These are phyloP conservation scores for Soucietia sequanensis DNA, from an alignment of 805 yeast genomes.

Conservation along the genomic window DNA sequence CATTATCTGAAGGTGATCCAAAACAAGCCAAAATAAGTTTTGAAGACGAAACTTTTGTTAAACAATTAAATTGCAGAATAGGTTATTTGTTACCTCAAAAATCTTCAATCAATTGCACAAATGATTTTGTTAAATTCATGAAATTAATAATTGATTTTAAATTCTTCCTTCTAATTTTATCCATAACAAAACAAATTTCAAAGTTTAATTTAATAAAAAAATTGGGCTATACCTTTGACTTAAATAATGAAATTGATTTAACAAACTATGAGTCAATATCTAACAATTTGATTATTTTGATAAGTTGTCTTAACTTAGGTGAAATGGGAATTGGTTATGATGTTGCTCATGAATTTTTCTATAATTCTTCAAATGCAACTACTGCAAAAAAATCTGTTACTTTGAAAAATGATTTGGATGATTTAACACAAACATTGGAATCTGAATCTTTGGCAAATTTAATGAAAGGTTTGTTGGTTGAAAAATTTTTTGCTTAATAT, in stretches of 20 bases:
- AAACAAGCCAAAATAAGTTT: slow-evolving; percentile 11
- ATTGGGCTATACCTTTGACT: slow-evolving; percentile 23
- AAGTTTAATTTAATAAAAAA: slow-evolving; percentile 19
- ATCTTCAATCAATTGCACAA: slow-evolving; percentile 1
- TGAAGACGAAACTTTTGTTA: slow-evolving; percentile 6
- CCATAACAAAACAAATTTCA: slow-evolving; percentile 22
- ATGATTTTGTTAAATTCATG: slow-evolving; percentile 20
- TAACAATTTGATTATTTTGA: slow-evolving; percentile 20
- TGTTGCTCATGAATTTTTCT: slow-evolving; percentile 21
- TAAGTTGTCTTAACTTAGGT: slow-evolving; percentile 26
- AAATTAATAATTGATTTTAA: slow-evolving; percentile 29
- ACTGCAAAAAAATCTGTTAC: slow-evolving; percentile 9
- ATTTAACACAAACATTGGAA: slow-evolving; percentile 12
- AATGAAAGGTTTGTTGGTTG: slow-evolving; percentile 23
- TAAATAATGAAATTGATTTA: slow-evolving; percentile 3
- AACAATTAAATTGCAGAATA: slow-evolving; percentile 8
- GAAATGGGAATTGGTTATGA: slow-evolving; percentile 26
- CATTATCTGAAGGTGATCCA: slow-evolving; percentile 21
- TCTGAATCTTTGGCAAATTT: slow-evolving; percentile 28
- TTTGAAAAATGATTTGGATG: slow-evolving; percentile 10
- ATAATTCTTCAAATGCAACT: slow-evolving; percentile 12
- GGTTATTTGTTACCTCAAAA: slow-evolving; percentile 17
- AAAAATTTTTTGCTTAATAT: slow-evolving; percentile 17
- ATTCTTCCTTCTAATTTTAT: slow-evolving; percentile 26
- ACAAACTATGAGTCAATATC: slow-evolving; percentile 8